Evolutionary conservation across 148 eudicot species (phyloP).

Genomic region (Vaccinium vitisidaea): DNA sequence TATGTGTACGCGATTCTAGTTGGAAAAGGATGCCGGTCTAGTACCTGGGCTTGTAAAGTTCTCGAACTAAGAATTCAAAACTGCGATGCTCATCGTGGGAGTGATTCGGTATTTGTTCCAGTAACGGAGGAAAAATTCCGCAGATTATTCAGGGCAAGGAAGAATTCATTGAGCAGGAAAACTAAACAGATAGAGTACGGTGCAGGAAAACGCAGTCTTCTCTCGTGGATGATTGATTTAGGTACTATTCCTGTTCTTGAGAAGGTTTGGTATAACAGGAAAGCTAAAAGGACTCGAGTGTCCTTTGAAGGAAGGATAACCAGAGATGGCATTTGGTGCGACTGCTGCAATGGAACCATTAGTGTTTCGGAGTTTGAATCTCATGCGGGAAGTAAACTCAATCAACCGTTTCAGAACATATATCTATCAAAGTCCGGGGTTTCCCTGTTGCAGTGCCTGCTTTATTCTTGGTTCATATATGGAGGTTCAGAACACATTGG

Average conservation of each 20-base stretch:
- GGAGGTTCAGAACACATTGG: slow-evolving; percentile 38
- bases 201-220: slow-evolving; percentile 57
- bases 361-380: slow-evolving; percentile 54
- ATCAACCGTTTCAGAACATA: slow-evolving; percentile 51
- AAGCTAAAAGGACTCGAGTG: slow-evolving; percentile 27
- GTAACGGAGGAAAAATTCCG: slow-evolving; percentile 63
- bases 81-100: slow-evolving; percentile 31
- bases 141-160: slow-evolving; percentile 51
- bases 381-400: slow-evolving; percentile 57
- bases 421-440: slow-evolving; percentile 49
- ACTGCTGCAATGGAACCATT: slow-evolving; percentile 53
- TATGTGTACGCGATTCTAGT: slow-evolving; percentile 58
- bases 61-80: slow-evolving; percentile 51
- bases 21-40: slow-evolving; percentile 77
- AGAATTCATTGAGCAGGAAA: slow-evolving; percentile 21
- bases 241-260: slow-evolving; percentile 46
- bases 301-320: slow-evolving; percentile 64
- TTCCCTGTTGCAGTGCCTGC: slow-evolving; percentile 57
- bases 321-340: slow-evolving; percentile 73
- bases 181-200: slow-evolving; percentile 14
- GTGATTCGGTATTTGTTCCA: slow-evolving; percentile 41
- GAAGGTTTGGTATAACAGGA: slow-evolving; percentile 42
- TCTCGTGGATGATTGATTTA: slow-evolving; percentile 88
- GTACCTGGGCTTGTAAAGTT: slow-evolving; percentile 60
- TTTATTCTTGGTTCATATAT: slow-evolving; percentile 65